phyloP scores from a whole-genome alignment of 2,329 filamentous ascomycete genomes.

The Colletotrichum gloeosporioides region DNA sequence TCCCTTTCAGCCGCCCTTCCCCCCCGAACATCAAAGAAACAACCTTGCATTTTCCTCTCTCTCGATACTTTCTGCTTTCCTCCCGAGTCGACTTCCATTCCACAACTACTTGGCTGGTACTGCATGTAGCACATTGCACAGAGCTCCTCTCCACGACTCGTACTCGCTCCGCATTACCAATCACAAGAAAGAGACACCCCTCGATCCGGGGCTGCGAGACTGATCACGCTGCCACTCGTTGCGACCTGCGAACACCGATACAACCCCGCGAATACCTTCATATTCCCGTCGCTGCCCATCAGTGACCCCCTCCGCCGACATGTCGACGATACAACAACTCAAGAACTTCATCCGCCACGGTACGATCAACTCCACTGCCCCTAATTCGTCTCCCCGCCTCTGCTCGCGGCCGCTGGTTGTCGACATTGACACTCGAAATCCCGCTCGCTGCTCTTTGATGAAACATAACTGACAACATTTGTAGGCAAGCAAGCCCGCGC shows the following conservation, averaged over 20 bases:
- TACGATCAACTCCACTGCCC: constrained; percentile 39
- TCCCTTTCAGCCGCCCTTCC: constrained; percentile 3
- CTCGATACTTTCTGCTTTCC: neutral
- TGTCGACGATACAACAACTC: constrained; percentile 87
- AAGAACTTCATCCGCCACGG: constrained; percentile 98
- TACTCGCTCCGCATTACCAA: constrained; percentile 14
- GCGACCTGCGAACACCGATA: neutral
- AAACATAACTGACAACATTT: neutral
- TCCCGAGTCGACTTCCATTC: neutral
- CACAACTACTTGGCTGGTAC: neutral
- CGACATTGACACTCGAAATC: neutral
- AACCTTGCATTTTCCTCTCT: neutral
- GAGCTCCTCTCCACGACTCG: constrained; percentile 5
- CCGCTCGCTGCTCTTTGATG: neutral
- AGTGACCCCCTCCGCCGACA: constrained; percentile 32
- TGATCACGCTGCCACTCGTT: neutral
- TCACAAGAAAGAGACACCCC: neutral
- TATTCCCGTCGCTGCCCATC: neutral
- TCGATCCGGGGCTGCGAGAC: neutral
- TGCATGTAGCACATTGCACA: neutral
- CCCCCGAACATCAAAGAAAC: neutral
- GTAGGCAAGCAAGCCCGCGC: constrained; percentile 86
- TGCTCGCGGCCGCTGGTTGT: neutral
- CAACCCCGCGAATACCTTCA: neutral
- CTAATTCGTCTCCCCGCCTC: neutral